Evolutionary conservation across 371 early-diverging fungal genomes (phyloP), one percentile per base, ranked within the genome.

Genomic region (Entomophthora muscae): DNA sequence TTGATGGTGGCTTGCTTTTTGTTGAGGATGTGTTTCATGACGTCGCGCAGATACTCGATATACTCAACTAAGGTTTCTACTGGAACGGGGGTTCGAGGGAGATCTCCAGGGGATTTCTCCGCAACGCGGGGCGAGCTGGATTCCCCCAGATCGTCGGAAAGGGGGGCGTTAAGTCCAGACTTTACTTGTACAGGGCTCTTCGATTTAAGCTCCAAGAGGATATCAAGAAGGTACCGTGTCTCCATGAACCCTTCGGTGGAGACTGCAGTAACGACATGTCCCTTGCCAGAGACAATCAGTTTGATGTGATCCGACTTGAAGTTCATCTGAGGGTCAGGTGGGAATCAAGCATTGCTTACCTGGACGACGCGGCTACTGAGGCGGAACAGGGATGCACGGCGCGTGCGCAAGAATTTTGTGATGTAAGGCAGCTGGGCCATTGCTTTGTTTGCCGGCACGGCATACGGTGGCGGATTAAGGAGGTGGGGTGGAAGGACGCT

Each of bases 361-460:
- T 90, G 91, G 22, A 90, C 64, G 28, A 84, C 72, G 54, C 78
- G 71, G 58, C 86, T 86, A 62, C 76, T 83, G 57, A 89, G 69
- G 32, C 87, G 69, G 65, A 90, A 90, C 13, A 89, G 69, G n/a
- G 83, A 75, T 7, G 83, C 87, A n/a, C 75, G 69, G 23, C 75
- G 76, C 0, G 83, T 82, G 26, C 79, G 68, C 71, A 82, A 63
- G 64, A 80, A 85, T 69, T 88, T 88, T 56, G 81, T 76, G 55
- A 89, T 54, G 66, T 77, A 87, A 42, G 76, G 75, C 33, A 84
- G 65, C 51, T 63, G 42, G 22, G 55, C 63, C 66, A 60, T 64
- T 67, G 56, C 61, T 53, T 66, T 65, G 75, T 63, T 69, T 67
- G 23, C 26, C 27, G n/a, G 24, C 17, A 21, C 13, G 26, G 23